Percentiles rank a stretch among this genome's conserved stretches.
These are phyloP conservation scores for Shiraia sp. DNA, from an alignment of 2,329 filamentous ascomycete species.

Conservation along the genomic window DNA sequence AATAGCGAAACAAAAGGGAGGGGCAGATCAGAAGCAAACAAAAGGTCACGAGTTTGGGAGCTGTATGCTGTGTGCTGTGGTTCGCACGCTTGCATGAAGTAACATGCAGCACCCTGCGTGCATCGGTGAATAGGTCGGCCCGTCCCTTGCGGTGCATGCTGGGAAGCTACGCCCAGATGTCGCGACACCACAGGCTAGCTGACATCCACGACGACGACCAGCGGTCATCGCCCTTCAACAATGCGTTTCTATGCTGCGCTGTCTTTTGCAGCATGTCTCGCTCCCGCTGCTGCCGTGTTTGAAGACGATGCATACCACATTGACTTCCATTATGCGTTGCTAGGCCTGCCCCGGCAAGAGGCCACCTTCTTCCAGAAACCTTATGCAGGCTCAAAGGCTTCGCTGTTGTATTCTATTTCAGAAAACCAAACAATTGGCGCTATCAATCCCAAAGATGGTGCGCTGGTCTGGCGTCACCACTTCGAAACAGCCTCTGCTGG, in stretches of 20 bases:
- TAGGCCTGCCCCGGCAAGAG: constrained; percentile 79
- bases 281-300: constrained; percentile 71
- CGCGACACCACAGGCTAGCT: not conserved
- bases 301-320: constrained; percentile 87
- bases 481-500: constrained; percentile 53
- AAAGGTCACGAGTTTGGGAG: no score
- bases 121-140: constrained; percentile 2
- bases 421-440: constrained; percentile 83
- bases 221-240: constrained; percentile 22
- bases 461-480: constrained; percentile 83
- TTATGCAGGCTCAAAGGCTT: constrained; percentile 77
- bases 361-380: constrained; percentile 96
- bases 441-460: constrained; percentile 83
- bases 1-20: no score
- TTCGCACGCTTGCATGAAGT: not conserved
- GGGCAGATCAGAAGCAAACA: no score
- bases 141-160: not conserved
- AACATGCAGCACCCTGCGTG: no score
- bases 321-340: constrained; percentile 89
- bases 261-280: constrained; percentile 48
- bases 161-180: not conserved
- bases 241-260: constrained; percentile 45
- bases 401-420: constrained; percentile 87
- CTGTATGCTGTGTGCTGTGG: not conserved
- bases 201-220: constrained; percentile 2